phyloP scores from a whole-genome alignment of 176 grass and related monocot species.

The Hsuehochloa calcarea region DNA sequence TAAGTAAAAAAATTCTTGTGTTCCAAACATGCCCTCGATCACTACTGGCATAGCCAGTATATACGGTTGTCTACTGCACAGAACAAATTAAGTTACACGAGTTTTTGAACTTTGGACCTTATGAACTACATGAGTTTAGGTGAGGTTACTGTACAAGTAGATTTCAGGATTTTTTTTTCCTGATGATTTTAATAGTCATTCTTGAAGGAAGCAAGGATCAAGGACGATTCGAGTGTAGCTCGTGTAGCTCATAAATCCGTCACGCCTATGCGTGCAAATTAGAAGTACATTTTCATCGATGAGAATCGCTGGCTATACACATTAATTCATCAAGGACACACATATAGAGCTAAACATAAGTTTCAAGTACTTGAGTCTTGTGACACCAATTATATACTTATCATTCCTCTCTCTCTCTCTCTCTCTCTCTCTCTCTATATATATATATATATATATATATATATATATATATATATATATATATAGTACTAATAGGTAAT shows the following conservation, averaged over 20 bases:
- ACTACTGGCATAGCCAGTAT: too few relatives aligned
- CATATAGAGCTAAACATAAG: not conserved
- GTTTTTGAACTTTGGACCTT: not conserved
- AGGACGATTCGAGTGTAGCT: not conserved
- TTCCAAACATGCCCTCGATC: not conserved
- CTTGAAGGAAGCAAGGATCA: not conserved
- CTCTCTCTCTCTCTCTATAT: too few relatives aligned
- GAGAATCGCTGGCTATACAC: not conserved
- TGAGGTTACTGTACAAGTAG: not conserved
- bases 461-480: conserved; percentile 28
- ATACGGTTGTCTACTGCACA: not conserved
- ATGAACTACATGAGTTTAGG: not conserved
- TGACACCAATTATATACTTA: conserved; percentile 12
- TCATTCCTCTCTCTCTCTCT: too few relatives aligned
- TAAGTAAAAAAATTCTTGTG: too few relatives aligned
- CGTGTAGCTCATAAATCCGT: not conserved
- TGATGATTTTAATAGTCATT: not conserved
- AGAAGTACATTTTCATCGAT: not conserved
- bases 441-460: too few relatives aligned
- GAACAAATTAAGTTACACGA: not conserved
- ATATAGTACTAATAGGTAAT: too few relatives aligned
- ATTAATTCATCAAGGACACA: not conserved
- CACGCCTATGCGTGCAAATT: not conserved
- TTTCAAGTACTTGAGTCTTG: not conserved
- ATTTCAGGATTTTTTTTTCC: not conserved